Percentiles rank a stretch among this genome's conserved stretches.
Conservation (phyloP, 148 eudicot genomes). For the Arbutus unedo region DNA sequence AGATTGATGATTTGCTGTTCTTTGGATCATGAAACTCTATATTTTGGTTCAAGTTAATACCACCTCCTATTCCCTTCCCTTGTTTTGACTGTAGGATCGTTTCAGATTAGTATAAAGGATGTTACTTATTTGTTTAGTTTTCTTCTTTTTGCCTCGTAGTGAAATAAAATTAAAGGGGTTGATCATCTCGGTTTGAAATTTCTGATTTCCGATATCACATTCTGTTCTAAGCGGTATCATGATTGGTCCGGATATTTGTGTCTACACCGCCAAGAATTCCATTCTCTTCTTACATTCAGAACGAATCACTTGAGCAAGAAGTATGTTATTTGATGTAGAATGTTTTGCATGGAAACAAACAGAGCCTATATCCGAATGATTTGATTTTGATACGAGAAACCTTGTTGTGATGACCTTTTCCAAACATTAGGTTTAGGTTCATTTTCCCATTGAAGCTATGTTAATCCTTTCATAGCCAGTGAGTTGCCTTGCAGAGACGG, state of each 20-base stretch:
- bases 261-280: neutral
- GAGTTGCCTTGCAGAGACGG: neutral
- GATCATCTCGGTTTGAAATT: neutral
- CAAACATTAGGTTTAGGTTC: neutral
- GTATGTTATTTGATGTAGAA: neutral
- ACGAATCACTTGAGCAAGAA: neutral
- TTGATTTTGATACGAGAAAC: neutral
- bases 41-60: neutral
- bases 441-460: neutral
- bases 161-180: neutral
- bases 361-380: neutral
- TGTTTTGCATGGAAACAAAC: neutral
- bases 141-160: neutral
- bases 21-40: no score
- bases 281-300: neutral
- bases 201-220: neutral
- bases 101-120: neutral
- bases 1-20: neutral
- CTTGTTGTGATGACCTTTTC: neutral
- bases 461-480: neutral
- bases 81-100: neutral
- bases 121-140: neutral
- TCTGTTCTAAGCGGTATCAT: neutral
- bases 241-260: neutral
- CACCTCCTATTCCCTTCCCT: neutral